A percentile compares a stretch with the other conserved stretches of the same genome.
These are phyloP conservation scores for Myriosclerotinia curreyana DNA, from an alignment of 2,329 filamentous ascomycete genomes.

Conservation along the genomic window DNA sequence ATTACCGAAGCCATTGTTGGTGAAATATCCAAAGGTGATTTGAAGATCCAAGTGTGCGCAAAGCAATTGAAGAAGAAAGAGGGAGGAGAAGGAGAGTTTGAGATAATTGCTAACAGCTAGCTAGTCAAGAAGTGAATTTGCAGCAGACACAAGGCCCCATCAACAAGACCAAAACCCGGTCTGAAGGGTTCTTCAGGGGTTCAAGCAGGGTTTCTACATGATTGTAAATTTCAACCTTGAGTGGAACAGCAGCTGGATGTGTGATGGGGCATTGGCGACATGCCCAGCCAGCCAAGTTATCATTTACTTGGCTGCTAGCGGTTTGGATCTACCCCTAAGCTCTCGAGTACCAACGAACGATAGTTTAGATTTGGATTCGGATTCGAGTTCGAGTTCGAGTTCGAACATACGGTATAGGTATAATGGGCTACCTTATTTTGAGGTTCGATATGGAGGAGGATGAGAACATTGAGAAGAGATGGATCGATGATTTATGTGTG, in stretches of 20 bases:
- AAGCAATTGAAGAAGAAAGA: not conserved
- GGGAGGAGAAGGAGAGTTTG: not conserved
- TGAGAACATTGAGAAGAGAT: not conserved
- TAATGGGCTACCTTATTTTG: too few species aligned
- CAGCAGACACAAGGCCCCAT: conserved; percentile 7
- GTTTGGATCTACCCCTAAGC: not conserved
- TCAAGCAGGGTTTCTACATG: conserved; percentile 19
- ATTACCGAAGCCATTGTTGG: conserved; percentile 27
- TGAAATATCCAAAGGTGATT: conserved; percentile 5
- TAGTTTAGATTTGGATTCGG: too few species aligned
- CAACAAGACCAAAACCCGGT: not conserved
- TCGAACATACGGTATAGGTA: not conserved
- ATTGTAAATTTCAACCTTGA: not conserved
- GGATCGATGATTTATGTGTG: not conserved
- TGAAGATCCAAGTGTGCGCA: conserved; percentile 8
- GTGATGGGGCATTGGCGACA: not conserved
- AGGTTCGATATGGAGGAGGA: not conserved
- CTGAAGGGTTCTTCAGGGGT: conserved; percentile 18
- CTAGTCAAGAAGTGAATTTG: conserved; percentile 9
- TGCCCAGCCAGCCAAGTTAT: conserved; percentile 3
- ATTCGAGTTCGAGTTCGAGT: too few species aligned
- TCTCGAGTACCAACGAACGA: not conserved
- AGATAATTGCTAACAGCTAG: conserved; percentile 1
- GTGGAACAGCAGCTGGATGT: conserved; percentile 6
- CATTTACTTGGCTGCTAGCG: conserved; percentile 9